Percentiles rank a stretch among this genome's conserved stretches.
These are phyloP conservation scores for Discostella stelligeroides DNA, from an alignment of 108 stramenopile species.

Conservation along the genomic window DNA sequence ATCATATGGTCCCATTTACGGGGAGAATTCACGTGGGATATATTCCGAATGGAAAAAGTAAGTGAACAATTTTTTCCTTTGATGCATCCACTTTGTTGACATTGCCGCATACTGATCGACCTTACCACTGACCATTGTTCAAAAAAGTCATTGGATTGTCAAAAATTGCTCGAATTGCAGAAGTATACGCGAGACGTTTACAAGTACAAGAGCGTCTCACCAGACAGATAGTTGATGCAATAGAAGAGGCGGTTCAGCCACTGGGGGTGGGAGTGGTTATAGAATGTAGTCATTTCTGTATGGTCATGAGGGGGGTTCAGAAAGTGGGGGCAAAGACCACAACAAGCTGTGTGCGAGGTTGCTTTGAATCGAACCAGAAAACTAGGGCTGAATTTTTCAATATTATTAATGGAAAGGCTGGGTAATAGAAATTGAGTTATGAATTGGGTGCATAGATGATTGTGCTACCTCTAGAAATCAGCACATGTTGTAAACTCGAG, in stretches of 20 bases:
- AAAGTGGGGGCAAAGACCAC: constrained; percentile 90
- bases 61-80: constrained; percentile 53
- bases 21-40: constrained; percentile 97
- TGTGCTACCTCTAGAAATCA: too few species aligned
- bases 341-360: constrained; percentile 91
- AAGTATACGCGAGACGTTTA: constrained; percentile 89
- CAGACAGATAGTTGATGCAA: constrained; percentile 94
- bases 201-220: constrained; percentile 99
- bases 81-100: constrained; percentile 8
- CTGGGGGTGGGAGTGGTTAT: constrained; percentile 98
- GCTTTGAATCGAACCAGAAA: constrained; percentile 87
- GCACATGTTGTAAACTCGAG: too few species aligned
- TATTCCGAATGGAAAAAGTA: constrained; percentile 91
- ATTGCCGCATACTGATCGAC: not conserved
- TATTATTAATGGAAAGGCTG: constrained; percentile 67
- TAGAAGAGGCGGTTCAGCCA: constrained; percentile 90
- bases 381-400: constrained; percentile 96
- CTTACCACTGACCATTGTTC: too few species aligned
- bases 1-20: constrained; percentile 98
- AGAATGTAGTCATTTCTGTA: constrained; percentile 97
- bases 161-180: constrained; percentile 95
- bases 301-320: constrained; percentile 98
- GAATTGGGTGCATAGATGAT: too few species aligned
- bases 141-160: constrained; percentile 81
- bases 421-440: not conserved